Evolutionary conservation across 176 grass and related monocot genomes (phyloP), one percentile per base, ranked within the genome.

Genomic region (Juncus inflexus): DNA sequence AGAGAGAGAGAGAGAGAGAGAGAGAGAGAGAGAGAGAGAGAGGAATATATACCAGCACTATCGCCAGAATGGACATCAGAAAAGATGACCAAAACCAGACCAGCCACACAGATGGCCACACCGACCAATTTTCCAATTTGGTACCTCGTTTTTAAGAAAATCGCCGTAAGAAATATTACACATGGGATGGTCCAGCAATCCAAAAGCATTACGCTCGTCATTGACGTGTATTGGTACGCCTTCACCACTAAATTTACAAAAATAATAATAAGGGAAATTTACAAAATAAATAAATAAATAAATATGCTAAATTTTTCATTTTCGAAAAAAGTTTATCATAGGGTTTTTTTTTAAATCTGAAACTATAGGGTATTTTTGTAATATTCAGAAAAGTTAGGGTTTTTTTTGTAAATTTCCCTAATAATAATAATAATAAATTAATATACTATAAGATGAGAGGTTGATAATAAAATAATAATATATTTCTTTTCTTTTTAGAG

Each of bases 181-280:
- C 73, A 83, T 28, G 86, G 86, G 58, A 89, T 81, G 39, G 86
- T 54, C 81, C 86, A 84, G 69, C 86, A 84, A 75, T 84, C 77
- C 70, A 89, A 82, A 68, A 84, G 86, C 86, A 84, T 81, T 50
- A 89, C 81, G 53, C 86, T 89, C 71, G 81, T 89, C 54, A 89
- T 53, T 12, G 86, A 84, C 55, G 81, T 89, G 64, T 84, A 81
- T 53, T 89, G 74, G 36, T 89, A 89, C 8, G 81, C 64, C 86
- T 84, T 89, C 13, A 89, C 81, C 60, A 89, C 81, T 84, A 81
- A 19, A 76, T 38, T 14, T 60, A 9, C 43, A 47, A 47, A 47
- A 47, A 47, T 5, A 47, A 47, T 47, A 6, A 9, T 47, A 47
- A 47, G 43, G 4, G 19, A 28, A 28, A 28, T 28, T 28, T 28